These are phyloP conservation scores for Pichia insulana DNA, from an alignment of 805 yeast species.

Conservation along the genomic window DNA sequence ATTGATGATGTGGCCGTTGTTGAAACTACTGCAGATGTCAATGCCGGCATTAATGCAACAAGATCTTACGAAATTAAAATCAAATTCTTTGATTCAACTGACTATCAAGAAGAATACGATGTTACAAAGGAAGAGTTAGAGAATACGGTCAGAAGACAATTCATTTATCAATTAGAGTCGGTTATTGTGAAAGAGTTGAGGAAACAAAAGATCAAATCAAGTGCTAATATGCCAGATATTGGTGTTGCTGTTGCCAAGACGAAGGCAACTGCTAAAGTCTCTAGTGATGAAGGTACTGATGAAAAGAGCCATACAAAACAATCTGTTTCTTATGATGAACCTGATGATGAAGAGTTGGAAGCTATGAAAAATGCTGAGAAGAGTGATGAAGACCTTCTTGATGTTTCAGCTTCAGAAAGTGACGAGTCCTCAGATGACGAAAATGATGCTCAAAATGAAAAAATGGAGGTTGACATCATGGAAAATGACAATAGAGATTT, in stretches of 20 bases:
- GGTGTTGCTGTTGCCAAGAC: slow-evolving; percentile 64
- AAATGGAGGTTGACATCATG: slow-evolving; percentile 14
- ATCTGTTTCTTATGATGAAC: slow-evolving; percentile 86
- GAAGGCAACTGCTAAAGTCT: slow-evolving; percentile 32
- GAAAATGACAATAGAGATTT: slow-evolving; percentile 25
- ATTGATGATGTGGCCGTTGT: slow-evolving; percentile 78
- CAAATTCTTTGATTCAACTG: slow-evolving; percentile 64
- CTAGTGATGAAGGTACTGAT: slow-evolving; percentile 30
- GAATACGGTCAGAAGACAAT: slow-evolving; percentile 50
- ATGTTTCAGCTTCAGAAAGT: slow-evolving; percentile 29
- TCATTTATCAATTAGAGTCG: slow-evolving; percentile 62
- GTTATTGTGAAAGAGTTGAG: slow-evolving; percentile 73
- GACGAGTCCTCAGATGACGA: slow-evolving; percentile 38
- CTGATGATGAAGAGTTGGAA: slow-evolving; percentile 91
- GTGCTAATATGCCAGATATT: slow-evolving; percentile 46
- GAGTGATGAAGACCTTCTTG: slow-evolving; percentile 58
- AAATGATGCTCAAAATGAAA: slow-evolving; percentile 21
- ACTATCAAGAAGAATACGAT: slow-evolving; percentile 84
- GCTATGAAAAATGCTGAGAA: slow-evolving; percentile 79
- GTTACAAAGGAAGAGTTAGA: slow-evolving; percentile 74
- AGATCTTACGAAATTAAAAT: slow-evolving; percentile 72
- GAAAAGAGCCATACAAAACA: slow-evolving; percentile 61
- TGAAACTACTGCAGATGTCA: slow-evolving; percentile 69
- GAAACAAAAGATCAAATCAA: slow-evolving; percentile 53
- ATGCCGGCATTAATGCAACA: slow-evolving; percentile 30